Percentiles rank a stretch among this genome's conserved stretches.
These are phyloP conservation scores for Phylloporus sp. DNA, from an alignment of 768 basidiomycete species.

Conservation along the genomic window DNA sequence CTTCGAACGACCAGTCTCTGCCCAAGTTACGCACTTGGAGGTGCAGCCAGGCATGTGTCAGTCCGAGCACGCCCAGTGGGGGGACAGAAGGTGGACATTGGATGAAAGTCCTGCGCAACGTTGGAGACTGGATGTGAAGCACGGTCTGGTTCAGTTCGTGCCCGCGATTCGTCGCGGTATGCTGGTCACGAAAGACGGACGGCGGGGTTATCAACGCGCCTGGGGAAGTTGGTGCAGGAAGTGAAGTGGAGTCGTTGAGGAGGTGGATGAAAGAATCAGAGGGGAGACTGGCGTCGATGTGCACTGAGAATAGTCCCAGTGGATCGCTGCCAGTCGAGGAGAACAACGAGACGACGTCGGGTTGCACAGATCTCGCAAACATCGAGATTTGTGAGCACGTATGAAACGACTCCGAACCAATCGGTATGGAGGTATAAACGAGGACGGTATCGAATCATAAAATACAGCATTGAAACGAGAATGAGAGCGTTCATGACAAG, in stretches of 20 bases:
- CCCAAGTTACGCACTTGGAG: conserved; percentile 68
- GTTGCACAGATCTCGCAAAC: conserved; percentile 59
- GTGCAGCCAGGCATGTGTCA: conserved; percentile 73
- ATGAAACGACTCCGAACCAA: conserved; percentile 12
- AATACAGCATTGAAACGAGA: conserved; percentile 10
- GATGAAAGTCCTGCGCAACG: conserved; percentile 62
- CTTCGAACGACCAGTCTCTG: conserved; percentile 70
- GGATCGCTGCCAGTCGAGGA: conserved; percentile 68
- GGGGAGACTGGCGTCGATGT: conserved; percentile 47
- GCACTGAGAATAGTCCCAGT: conserved; percentile 49
- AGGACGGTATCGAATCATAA: conserved; percentile 1
- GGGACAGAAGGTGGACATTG: conserved; percentile 48
- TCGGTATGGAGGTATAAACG: conserved; percentile 5
- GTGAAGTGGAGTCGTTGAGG: conserved; percentile 54
- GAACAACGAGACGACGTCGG: conserved; percentile 65
- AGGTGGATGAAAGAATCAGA: conserved; percentile 64
- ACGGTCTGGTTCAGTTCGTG: conserved; percentile 58
- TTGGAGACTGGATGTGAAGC: conserved; percentile 77
- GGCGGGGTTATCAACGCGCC: conserved; percentile 44
- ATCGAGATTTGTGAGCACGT: conserved; percentile 27
- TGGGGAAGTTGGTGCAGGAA: conserved; percentile 45
- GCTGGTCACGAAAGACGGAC: conserved; percentile 26
- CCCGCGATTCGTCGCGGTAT: conserved; percentile 31
- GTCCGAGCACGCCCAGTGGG: conserved; percentile 42
- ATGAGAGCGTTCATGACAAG: conserved; percentile 12